A percentile compares a stretch with the other conserved stretches of the same genome.
These are phyloP conservation scores for Crotalaria pallida DNA, from an alignment of 306 rosid genomes.

Conservation along the genomic window DNA sequence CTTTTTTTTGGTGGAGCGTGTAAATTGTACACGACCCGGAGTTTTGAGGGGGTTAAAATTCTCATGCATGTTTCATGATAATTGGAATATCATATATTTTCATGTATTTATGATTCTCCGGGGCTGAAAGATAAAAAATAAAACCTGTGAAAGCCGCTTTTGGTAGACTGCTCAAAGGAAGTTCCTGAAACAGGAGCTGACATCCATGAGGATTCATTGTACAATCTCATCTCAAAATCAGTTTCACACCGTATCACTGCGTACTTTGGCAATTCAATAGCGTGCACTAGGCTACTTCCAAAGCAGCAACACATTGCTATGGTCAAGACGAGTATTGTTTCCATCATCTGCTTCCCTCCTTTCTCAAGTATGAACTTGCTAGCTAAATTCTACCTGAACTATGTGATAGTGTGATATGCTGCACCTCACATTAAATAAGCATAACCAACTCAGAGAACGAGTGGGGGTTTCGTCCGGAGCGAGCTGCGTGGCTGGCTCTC, in stretches of 20 bases:
- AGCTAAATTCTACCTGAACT: neutral
- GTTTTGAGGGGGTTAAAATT: no score
- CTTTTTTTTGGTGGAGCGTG: no score
- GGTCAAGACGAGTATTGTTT: conserved; percentile 7
- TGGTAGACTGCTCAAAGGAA: conserved; percentile 56
- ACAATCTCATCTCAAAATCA: conserved; percentile 69
- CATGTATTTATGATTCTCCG: no score
- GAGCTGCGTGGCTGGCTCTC: no score
- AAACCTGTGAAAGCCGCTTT: conserved; percentile 74
- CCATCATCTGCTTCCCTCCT: conserved; percentile 22
- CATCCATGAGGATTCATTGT: conserved; percentile 60
- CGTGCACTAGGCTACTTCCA: conserved; percentile 12
- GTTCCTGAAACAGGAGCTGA: conserved; percentile 43
- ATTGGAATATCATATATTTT: no score
- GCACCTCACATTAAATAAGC: conserved; percentile 10
- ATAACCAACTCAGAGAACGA: neutral
- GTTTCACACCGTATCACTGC: conserved; percentile 42
- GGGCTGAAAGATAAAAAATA: neutral
- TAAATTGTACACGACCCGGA: no score
- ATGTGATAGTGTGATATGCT: no score
- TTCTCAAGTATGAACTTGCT: neutral
- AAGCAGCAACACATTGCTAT: conserved; percentile 20
- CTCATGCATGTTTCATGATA: no score
- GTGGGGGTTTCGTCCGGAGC: conserved; percentile 13
- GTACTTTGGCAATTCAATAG: conserved; percentile 57